Conservation (phyloP, 1,139 yeast species). For the Zygoascus sp. region DNA sequence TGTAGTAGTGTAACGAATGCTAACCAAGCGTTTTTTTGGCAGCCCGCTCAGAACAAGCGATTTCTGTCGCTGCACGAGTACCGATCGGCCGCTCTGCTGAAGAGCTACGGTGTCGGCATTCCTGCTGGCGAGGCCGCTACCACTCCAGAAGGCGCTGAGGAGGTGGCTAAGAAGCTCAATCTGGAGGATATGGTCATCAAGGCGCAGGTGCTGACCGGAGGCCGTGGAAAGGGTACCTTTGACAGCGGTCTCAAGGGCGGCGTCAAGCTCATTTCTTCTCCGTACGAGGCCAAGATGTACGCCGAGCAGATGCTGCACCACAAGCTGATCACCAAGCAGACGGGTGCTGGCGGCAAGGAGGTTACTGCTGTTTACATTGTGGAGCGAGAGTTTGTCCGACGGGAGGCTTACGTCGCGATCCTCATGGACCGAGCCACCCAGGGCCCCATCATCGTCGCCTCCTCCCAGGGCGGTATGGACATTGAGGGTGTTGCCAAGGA, state of each 20-base stretch:
- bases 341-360: constrained; percentile 95
- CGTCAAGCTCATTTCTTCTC: constrained; percentile 80
- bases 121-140: constrained; percentile 91
- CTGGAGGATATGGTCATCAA: constrained; percentile 85
- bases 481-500: constrained; percentile 96
- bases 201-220: constrained; percentile 99
- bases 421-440: constrained; percentile 91
- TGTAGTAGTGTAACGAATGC: background rate
- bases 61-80: constrained; percentile 87
- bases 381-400: constrained; percentile 87
- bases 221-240: constrained; percentile 98
- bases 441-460: constrained; percentile 89
- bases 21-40: constrained; percentile 2
- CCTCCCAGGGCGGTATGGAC: constrained; percentile 99
- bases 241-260: constrained; percentile 97
- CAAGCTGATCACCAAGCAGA: constrained; percentile 94
- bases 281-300: constrained; percentile 82
- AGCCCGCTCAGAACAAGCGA: constrained; percentile 38
- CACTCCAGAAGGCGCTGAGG: constrained; percentile 82
- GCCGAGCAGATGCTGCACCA: constrained; percentile 89
- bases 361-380: constrained; percentile 96
- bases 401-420: constrained; percentile 94
- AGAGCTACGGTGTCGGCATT: constrained; percentile 78
- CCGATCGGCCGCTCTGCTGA: constrained; percentile 88
- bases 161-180: constrained; percentile 62